Evolutionary conservation across 441 rosid species (phyloP).

Genomic region (Rhodomyrtus psidioides): DNA sequence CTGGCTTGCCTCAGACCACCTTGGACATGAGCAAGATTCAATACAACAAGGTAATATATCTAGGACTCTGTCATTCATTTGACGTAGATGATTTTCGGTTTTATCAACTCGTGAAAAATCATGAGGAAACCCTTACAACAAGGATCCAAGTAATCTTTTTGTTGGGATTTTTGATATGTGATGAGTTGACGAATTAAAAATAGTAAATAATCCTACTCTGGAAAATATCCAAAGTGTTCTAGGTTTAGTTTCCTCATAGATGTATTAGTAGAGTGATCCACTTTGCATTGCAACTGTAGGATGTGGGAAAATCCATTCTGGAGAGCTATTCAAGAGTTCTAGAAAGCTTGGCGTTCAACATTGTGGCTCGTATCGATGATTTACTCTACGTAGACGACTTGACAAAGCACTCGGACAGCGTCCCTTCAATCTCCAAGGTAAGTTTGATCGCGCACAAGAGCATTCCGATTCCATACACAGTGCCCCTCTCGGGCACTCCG

Average conservation of each 20-base stretch:
- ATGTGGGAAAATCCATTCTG: slow-evolving; percentile 93
- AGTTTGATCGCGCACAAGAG: slow-evolving; percentile 39
- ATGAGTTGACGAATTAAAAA: not conserved
- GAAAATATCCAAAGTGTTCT: not conserved
- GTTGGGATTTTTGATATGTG: not conserved
- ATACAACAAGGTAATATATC: slow-evolving; percentile 55
- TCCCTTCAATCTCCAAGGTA: slow-evolving; percentile 41
- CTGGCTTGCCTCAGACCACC: slow-evolving; percentile 90
- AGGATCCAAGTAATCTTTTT: not conserved
- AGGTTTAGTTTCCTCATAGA: not conserved
- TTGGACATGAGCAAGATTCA: slow-evolving; percentile 98
- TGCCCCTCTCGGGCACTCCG: slow-evolving; percentile 46
- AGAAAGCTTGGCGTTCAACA: slow-evolving; percentile 92
- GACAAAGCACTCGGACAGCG: slow-evolving; percentile 62
- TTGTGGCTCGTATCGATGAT: slow-evolving; percentile 88
- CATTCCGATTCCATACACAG: slow-evolving; percentile 36
- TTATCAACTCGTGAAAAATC: not conserved
- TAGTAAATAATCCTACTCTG: not conserved
- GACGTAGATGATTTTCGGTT: not conserved
- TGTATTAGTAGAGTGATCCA: not conserved
- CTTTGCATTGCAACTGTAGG: slow-evolving; percentile 27
- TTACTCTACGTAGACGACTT: slow-evolving; percentile 82
- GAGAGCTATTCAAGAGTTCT: slow-evolving; percentile 96
- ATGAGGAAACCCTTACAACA: not conserved
- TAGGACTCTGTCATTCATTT: not conserved